phyloP scores from a whole-genome alignment of 2,329 filamentous ascomycete species.

The Macrophomina tecta region DNA sequence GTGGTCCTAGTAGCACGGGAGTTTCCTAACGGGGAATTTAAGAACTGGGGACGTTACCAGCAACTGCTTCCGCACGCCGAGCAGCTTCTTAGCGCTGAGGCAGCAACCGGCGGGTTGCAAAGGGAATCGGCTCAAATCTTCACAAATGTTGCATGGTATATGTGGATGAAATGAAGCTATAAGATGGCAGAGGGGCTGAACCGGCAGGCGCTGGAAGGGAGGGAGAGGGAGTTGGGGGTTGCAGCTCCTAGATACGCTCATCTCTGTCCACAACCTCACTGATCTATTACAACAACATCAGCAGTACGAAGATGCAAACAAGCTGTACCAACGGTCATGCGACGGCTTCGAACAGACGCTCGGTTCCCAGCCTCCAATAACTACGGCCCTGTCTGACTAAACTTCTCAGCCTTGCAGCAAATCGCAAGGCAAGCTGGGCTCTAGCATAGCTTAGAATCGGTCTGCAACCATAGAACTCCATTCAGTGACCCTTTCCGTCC shows the following conservation, averaged over 20 bases:
- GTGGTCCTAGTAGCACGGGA: slow-evolving; percentile 36
- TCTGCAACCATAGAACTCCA: neutral
- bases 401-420: slow-evolving; percentile 18
- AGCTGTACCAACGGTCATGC: slow-evolving; percentile 10
- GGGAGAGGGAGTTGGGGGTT: no score
- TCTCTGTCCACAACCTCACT: no score
- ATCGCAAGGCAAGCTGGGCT: neutral
- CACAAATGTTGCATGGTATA: no score
- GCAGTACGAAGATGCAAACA: slow-evolving; percentile 9
- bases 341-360: slow-evolving; percentile 3
- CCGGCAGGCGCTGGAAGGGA: no score
- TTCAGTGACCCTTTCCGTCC: neutral
- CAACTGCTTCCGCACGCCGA: slow-evolving; percentile 41
- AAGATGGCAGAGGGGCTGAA: no score
- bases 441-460: neutral
- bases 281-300: neutral
- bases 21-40: slow-evolving; percentile 39
- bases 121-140: neutral
- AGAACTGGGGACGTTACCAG: slow-evolving; percentile 43
- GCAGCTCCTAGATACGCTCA: neutral
- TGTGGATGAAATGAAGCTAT: neutral
- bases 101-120: neutral
- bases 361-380: slow-evolving; percentile 16
- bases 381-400: slow-evolving; percentile 4
- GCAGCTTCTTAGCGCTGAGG: neutral